Base-by-base conservation (phyloP, 495 filamentous ascomycete genomes). In the Neurospora sp. region DNA sequence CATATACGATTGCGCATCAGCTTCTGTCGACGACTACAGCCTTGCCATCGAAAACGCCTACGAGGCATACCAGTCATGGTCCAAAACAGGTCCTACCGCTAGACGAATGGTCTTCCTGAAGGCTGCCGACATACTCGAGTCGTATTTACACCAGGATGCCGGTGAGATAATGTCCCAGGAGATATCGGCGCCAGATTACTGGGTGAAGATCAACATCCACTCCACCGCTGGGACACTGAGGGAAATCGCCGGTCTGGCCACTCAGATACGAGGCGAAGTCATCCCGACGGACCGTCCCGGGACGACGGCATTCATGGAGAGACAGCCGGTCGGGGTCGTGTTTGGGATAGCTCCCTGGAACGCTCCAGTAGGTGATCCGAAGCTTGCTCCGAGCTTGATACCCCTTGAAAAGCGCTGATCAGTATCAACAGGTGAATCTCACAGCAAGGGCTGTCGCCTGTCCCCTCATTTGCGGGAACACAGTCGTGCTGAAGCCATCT, bases 401-500 rank as follows among this genome's bases (percentile, higher is more conserved):
- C 18, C 41, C 41, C n/a, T 16, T 16, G 41, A 5, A n/a, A 44
- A n/a, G 41, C 41, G 41, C 41, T 44, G 41, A 44, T 14, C 16
- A 44, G 41, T 44, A 69, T n/a, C 40, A 82, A 0, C 84, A 88
- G 71, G 86, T 82, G 46, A 87, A 90, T 69, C 84, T 92, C 18
- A 88, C 88, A 10, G 82, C 86, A 10, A 88, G 90, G 69, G 84
- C 91, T 1, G 79, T 92, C 44, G 82, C 87, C 20, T 89, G 85
- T 61, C 88, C 93, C 4, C 81, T 96, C 40, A 91, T 92, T 18
- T 88, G 88, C 4, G 92, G 93, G n/a, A 94, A 94, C 78, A 93
- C 92, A 2, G 85, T 88, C 35, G 86, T 96, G 20, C 81, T 94
- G 11, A 96, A 95, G 80, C 91, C 90, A 18, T 89, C 90, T 3